Evolutionary conservation across 257 asterid genomes (phyloP).

Genomic region (Solanum pinnatisectum): DNA sequence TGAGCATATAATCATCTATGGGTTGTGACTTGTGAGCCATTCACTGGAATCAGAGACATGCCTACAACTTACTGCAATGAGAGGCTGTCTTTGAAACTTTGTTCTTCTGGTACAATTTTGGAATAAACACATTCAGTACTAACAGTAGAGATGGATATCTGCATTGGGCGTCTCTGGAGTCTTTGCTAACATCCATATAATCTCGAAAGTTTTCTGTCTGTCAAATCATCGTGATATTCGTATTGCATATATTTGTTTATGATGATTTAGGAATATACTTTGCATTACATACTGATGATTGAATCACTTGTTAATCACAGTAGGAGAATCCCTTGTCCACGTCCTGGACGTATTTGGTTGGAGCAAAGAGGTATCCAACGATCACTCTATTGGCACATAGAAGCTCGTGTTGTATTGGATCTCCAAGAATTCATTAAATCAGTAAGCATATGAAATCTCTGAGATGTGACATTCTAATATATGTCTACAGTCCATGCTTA

Average conservation of each 20-base stretch:
- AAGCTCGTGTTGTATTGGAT: slow-evolving; percentile 93
- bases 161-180: not conserved
- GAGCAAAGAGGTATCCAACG: slow-evolving; percentile 95
- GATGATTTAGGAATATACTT: not conserved
- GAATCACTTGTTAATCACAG: slow-evolving; percentile 17
- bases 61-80: not conserved
- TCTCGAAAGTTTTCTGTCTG: not conserved
- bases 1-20: not conserved
- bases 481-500: not conserved
- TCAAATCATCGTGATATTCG: not conserved
- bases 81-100: not conserved
- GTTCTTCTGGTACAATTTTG: not conserved
- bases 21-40: not conserved
- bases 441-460: slow-evolving; percentile 30
- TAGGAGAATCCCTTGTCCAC: slow-evolving; percentile 83
- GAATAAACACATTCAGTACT: not conserved
- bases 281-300: not conserved
- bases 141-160: not conserved
- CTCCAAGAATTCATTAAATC: slow-evolving; percentile 64
- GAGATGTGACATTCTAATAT: not conserved
- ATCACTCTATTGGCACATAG: slow-evolving; percentile 94
- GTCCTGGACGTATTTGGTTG: slow-evolving; percentile 91
- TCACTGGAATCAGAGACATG: not conserved
- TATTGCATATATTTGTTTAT: not conserved
- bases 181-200: not conserved